phyloP scores from a whole-genome alignment of 352 stramenopile genomes.

The Globisporangium apiculatum region DNA sequence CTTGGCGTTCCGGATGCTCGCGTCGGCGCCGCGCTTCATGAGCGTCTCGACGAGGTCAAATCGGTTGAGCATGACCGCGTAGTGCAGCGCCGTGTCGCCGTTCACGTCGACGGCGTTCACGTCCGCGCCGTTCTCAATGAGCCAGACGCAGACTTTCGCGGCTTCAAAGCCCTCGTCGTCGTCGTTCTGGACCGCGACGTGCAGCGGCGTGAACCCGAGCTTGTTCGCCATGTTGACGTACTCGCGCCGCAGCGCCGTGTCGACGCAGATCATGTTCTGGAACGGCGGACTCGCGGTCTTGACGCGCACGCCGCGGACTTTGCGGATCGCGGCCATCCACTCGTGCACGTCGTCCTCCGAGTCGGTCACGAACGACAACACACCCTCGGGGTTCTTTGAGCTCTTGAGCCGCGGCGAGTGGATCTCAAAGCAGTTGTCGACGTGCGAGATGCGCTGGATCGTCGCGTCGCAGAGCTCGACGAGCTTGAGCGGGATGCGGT shows the following conservation, averaged over 20 bases:
- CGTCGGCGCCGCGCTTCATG: constrained; percentile 80
- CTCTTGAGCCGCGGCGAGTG: constrained; percentile 78
- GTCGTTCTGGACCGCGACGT: constrained; percentile 80
- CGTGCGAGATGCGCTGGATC: constrained; percentile 76
- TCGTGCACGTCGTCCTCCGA: constrained; percentile 81
- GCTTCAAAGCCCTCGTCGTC: constrained; percentile 88
- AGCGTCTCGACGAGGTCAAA: constrained; percentile 80
- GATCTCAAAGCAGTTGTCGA: constrained; percentile 84
- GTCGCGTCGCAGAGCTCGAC: constrained; percentile 75
- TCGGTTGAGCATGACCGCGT: constrained; percentile 74
- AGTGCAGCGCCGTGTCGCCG: constrained; percentile 83
- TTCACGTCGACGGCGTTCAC: constrained; percentile 70
- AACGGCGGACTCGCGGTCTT: constrained; percentile 60
- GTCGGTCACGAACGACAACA: constrained; percentile 81
- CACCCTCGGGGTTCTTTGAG: constrained; percentile 73
- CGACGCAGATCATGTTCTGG: constrained; percentile 89
- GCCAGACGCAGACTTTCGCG: constrained; percentile 80
- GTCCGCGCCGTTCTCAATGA: constrained; percentile 83
- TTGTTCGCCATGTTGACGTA: constrained; percentile 89
- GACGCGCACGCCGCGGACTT: constrained; percentile 76
- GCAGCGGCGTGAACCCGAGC: constrained; percentile 67
- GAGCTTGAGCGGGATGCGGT: constrained; percentile 81
- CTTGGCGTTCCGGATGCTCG: constrained; percentile 66
- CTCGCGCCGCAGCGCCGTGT: constrained; percentile 66
- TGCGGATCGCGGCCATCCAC: constrained; percentile 83